A percentile compares a stretch with the other conserved stretches of the same genome.
phyloP scores from a whole-genome alignment of 768 basidiomycete genomes.

The Boletus subparvulus region DNA sequence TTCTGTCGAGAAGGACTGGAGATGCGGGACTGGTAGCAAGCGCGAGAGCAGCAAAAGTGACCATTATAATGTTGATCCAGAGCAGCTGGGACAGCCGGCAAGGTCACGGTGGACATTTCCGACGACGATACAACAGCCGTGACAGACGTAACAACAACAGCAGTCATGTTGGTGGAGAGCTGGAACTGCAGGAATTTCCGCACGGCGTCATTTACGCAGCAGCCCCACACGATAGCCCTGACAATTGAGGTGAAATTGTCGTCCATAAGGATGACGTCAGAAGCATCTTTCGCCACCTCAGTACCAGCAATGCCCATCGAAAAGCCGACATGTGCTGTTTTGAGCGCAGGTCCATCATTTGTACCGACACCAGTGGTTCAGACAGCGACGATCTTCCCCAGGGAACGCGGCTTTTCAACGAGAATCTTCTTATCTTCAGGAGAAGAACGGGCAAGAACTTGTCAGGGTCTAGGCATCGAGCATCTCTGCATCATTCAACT shows the following conservation, averaged over 20 bases:
- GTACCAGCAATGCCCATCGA: slow-evolving; percentile 97
- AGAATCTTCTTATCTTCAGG: slow-evolving; percentile 96
- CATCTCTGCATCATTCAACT: slow-evolving; percentile 67
- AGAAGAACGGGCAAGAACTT: slow-evolving; percentile 95
- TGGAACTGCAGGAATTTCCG: slow-evolving; percentile 98
- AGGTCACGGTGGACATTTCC: slow-evolving; percentile 82
- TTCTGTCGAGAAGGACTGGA: slow-evolving; percentile 75
- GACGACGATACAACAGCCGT: slow-evolving; percentile 76
- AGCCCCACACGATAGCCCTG: slow-evolving; percentile 98
- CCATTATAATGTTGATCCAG: slow-evolving; percentile 99
- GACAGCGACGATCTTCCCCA: slow-evolving; percentile 92
- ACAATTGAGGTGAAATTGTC: slow-evolving; percentile 97
- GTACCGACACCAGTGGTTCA: slow-evolving; percentile 99
- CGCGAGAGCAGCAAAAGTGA: slow-evolving; percentile 96
- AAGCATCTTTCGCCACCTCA: slow-evolving; percentile 98
- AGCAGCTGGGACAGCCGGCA: slow-evolving; percentile 94
- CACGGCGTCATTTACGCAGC: slow-evolving; percentile 97
- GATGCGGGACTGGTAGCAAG: slow-evolving; percentile 95
- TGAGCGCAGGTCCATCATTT: slow-evolving; percentile 95
- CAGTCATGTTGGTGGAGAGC: slow-evolving; percentile 91
- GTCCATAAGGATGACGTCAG: slow-evolving; percentile 98
- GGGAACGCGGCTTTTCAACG: slow-evolving; percentile 80
- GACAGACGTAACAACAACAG: slow-evolving; percentile 91
- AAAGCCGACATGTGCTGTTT: slow-evolving; percentile 95
- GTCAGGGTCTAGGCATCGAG: slow-evolving; percentile 87